A percentile compares a stretch with the other conserved stretches of the same genome.
Conservation (phyloP, 495 filamentous ascomycete genomes). For the Aspergillus diversus region DNA sequence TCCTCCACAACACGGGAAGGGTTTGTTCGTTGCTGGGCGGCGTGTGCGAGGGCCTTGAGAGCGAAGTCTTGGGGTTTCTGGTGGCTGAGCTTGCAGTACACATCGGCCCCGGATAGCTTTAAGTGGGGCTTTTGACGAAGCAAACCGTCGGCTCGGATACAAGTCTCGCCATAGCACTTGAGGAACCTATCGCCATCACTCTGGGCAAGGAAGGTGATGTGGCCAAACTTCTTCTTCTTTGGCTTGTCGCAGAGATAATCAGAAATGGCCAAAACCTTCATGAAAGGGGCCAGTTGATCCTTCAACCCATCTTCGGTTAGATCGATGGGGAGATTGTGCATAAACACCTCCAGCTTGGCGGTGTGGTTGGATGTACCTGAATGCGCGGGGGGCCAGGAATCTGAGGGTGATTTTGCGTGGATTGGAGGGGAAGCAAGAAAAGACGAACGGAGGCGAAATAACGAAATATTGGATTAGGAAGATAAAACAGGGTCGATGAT, state of each 20-base stretch:
- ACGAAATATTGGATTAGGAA: no score
- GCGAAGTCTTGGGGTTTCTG: slow-evolving; percentile 37
- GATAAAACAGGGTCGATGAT: no score
- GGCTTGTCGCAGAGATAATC: slow-evolving; percentile 41
- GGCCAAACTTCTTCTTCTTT: slow-evolving; percentile 32
- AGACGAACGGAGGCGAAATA: no score
- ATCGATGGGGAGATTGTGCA: slow-evolving; percentile 39
- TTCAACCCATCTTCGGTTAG: slow-evolving; percentile 36
- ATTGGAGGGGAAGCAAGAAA: not conserved
- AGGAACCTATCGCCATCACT: slow-evolving; percentile 40
- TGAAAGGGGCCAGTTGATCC: slow-evolving; percentile 36
- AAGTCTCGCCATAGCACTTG: slow-evolving; percentile 26
- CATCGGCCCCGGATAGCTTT: slow-evolving; percentile 32
- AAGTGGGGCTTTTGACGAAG: slow-evolving; percentile 32
- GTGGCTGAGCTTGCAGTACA: slow-evolving; percentile 50
- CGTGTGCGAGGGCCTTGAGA: slow-evolving; percentile 39
- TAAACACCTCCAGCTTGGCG: slow-evolving; percentile 43
- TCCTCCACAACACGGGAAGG: slow-evolving; percentile 6
- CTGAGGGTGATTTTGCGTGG: not conserved
- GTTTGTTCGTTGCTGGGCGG: slow-evolving; percentile 11
- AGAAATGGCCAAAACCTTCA: slow-evolving; percentile 35
- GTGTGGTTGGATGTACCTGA: not conserved
- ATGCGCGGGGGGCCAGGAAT: not conserved
- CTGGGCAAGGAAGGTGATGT: slow-evolving; percentile 38
- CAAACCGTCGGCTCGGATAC: no score